These are phyloP conservation scores for Orobanche coerulescens DNA, from an alignment of 257 asterid genomes.

Conservation along the genomic window DNA sequence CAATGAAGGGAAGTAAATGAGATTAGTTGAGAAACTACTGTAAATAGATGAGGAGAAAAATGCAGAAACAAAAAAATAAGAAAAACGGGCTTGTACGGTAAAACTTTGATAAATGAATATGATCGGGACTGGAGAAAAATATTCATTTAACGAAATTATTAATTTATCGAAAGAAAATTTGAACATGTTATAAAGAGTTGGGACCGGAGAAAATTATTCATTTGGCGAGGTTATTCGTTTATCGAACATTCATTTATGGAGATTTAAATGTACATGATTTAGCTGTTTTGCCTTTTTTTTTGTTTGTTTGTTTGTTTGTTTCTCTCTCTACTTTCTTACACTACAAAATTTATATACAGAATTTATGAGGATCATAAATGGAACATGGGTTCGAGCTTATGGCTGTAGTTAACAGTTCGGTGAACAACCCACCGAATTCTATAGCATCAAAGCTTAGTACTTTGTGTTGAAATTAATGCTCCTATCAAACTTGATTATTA, in stretches of 20 bases:
- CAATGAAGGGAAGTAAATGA: slow-evolving; percentile 69
- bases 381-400: slow-evolving; percentile 38
- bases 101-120: too few relatives aligned
- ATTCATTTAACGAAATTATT: too few relatives aligned
- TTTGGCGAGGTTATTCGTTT: too few relatives aligned
- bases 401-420: slow-evolving; percentile 60
- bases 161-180: too few relatives aligned
- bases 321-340: neutral
- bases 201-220: too few relatives aligned
- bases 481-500: too few relatives aligned
- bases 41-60: slow-evolving; percentile 14
- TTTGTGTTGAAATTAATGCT: slow-evolving; percentile 31
- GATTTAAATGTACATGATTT: too few relatives aligned
- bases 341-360: slow-evolving; percentile 10
- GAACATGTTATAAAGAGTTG: too few relatives aligned
- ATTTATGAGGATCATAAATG: slow-evolving; percentile 44
- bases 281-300: slow-evolving; percentile 14
- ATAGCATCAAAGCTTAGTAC: slow-evolving; percentile 33
- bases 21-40: slow-evolving; percentile 65
- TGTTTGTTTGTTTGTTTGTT: neutral
- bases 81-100: neutral
- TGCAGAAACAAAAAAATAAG: slow-evolving; percentile 9
- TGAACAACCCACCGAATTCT: slow-evolving; percentile 76
- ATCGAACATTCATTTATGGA: too few relatives aligned
- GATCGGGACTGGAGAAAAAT: too few relatives aligned